Evolutionary conservation across 2,329 filamentous ascomycete species (phyloP), one percentile per base, ranked within the genome.

Genomic region (Paraphaeosphaeria minitans): DNA sequence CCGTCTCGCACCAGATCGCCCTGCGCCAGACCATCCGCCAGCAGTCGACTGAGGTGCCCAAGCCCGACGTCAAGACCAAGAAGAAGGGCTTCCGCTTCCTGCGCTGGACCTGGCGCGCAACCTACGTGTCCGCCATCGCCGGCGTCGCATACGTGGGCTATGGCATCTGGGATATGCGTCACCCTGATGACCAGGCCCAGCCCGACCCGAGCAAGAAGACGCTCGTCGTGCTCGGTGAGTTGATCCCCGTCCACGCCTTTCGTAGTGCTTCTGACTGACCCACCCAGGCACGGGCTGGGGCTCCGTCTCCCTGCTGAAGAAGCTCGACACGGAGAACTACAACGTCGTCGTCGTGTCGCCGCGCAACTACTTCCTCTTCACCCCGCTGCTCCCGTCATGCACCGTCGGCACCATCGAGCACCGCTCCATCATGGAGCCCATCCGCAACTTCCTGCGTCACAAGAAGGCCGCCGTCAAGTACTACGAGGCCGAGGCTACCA

Each of bases 351-450:
- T 99, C 77, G 92, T 99, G 78, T 98, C 95, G 51, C 95, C 95
- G 55, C 92, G 95, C 77, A 99, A 99, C 83, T 99, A 97, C 87
- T 99, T 99, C 88, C 89, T 99, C 69, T 99, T 99, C 85, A 99
- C 95, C 31, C 95, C 95, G 60, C 88, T 99, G 59, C 87, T 99
- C 62, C 95, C 95, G 66, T 98, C 94, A 75, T 99, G 95, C 82
- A 98, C 95, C 53, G 97, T 94, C 66, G 95, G 95, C 72, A 90
- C 92, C 70, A 95, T 99, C 79, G 95, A 99, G 85, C 95, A 98
- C 83, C 92, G 95, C 77, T 98, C 93, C 75, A 99, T 99, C 80
- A 99, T 99, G 95, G 95, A 99, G 83, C 95, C 95, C 57, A 90
- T 99, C 72, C 92, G 95, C 76, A 92, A 95, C 77, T 97, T 99